These are phyloP conservation scores for Basipetospora chlamydospora DNA, from an alignment of 2,329 filamentous ascomycete species.

Conservation along the genomic window DNA sequence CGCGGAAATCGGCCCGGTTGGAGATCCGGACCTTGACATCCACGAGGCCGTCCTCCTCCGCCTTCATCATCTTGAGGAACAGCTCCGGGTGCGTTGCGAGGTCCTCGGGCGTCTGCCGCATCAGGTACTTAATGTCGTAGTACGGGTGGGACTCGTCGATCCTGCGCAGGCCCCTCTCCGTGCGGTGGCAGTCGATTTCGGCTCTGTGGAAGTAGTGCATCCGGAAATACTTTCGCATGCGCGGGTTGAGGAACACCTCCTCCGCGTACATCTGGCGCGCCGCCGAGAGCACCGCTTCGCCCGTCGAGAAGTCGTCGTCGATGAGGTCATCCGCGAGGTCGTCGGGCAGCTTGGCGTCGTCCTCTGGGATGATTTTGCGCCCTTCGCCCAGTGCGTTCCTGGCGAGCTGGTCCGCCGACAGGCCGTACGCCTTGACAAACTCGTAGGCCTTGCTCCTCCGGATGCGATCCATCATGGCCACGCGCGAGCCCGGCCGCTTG, in stretches of 20 bases:
- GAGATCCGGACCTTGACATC: constrained; percentile 71
- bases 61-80: constrained; percentile 93
- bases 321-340: constrained; percentile 74
- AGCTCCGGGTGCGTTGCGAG: constrained; percentile 74
- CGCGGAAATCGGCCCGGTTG: constrained; percentile 60
- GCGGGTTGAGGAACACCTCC: constrained; percentile 74
- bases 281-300: constrained; percentile 59
- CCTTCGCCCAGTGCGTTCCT: constrained; percentile 71
- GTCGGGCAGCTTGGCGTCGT: constrained; percentile 64
- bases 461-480: constrained; percentile 69
- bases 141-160: constrained; percentile 94
- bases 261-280: constrained; percentile 83
- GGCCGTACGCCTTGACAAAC: constrained; percentile 79
- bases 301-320: constrained; percentile 59
- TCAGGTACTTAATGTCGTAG: constrained; percentile 94
- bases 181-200: constrained; percentile 74
- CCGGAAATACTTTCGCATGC: constrained; percentile 77
- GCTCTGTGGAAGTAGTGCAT: constrained; percentile 72
- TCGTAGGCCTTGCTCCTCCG: constrained; percentile 66
- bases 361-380: constrained; percentile 70
- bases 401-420: constrained; percentile 76
- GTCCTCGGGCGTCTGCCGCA: constrained; percentile 72
- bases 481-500: constrained; percentile 72
- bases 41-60: constrained; percentile 83
- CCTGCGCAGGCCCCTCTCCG: constrained; percentile 82